phyloP scores from a whole-genome alignment of 1,284 basidiomycete species.

The Trichosporon faecale region DNA sequence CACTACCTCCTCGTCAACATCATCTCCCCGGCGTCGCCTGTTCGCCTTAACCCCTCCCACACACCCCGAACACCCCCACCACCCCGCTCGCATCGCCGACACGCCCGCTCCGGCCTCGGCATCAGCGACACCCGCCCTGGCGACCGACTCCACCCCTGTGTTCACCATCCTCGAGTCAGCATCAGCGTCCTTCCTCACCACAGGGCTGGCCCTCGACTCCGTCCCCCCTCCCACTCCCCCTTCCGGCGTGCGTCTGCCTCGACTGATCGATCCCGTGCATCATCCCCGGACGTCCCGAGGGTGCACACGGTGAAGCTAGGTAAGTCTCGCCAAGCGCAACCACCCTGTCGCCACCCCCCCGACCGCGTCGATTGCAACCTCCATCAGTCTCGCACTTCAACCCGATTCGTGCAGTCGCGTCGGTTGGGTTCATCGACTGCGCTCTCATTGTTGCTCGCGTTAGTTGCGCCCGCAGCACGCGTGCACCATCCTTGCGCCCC shows the following conservation, averaged over 20 bases:
- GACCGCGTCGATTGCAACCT: neutral
- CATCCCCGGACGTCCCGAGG: conserved; percentile 25
- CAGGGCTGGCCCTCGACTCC: neutral
- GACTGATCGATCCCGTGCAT: conserved; percentile 17
- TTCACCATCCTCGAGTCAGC: neutral
- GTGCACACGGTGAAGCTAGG: conserved; percentile 31
- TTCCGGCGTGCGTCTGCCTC: neutral
- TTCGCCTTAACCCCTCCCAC: neutral
- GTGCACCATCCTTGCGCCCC: neutral
- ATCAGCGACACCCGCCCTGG: neutral
- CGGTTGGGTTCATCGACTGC: neutral
- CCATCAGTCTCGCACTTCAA: neutral
- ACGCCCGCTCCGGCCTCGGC: neutral
- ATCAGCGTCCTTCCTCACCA: neutral
- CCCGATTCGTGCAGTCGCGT: neutral
- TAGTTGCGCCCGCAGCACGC: neutral
- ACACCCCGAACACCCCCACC: neutral
- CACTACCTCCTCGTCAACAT: neutral
- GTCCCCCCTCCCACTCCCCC: neutral
- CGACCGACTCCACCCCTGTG: neutral
- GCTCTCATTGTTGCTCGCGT: neutral
- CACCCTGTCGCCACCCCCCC: neutral
- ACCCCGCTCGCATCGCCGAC: neutral
- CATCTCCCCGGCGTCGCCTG: conserved; percentile 3
- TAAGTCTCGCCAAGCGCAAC: conserved; percentile 2